Evolutionary conservation across 176 grass and related monocot genomes (phyloP), one percentile per base, ranked within the genome.

Genomic region (Oropetium thomaeum): DNA sequence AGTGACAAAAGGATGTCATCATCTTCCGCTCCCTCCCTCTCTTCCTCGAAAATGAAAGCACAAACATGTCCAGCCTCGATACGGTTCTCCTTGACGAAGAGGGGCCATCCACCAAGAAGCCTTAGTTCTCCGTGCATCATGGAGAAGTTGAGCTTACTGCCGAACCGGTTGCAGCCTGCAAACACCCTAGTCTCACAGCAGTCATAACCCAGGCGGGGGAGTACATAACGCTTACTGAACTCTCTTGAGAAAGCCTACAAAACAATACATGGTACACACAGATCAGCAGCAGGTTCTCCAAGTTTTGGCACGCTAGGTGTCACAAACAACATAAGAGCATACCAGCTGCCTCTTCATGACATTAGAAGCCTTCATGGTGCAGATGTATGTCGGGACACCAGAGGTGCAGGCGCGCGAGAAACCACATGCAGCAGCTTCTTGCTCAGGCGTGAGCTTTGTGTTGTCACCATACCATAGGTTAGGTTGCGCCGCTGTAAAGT

Each of bases 51-150:
- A 1, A 35, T 70, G 19, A 70, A 70, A 52, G 68, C 68, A 23
- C 68, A 70, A 4, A 52, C 12, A 0, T 70, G 68, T 22, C 68
- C 29, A 0, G 44, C 45, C 30, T 70, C 45, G 2, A 70, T 70
- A 33, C 29, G 29, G 68, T 70, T 49, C 9, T 52, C 31, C 45
- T 70, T 70, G 19, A 70, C 45, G 10, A 70, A 70, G 28, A 34
- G 68, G 68, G 68, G 68, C 45, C 68, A 70, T 52, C 45, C 68
- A 20, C 68, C 68, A 52, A 70, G 68, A 52, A 70, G 44, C 68
- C 68, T 70, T 34, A 70, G 29, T 70, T 70, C 68, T 14, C 68
- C 44, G 52, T 70, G 68, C 19, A 70, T 13, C 68, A 70, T 70
- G 31, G 68, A 70, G 45, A 70, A 34, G 19, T 70, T 70, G 68